Evolutionary conservation across 2,329 filamentous ascomycete species (phyloP).

Genomic region (Microcera coccophila): DNA sequence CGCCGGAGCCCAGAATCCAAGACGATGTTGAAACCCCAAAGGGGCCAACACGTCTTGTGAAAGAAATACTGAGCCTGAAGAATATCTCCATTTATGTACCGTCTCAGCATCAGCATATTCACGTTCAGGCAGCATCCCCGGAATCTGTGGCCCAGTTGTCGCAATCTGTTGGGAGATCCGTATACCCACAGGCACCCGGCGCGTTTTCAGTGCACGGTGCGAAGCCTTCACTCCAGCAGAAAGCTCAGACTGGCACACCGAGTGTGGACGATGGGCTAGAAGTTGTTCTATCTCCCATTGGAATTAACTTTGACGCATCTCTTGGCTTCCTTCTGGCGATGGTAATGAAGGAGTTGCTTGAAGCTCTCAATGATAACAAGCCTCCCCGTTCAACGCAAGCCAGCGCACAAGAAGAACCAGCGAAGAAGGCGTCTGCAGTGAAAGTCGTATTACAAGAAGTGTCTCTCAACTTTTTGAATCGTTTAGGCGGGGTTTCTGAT

Average conservation of each 20-base stretch:
- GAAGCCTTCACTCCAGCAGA: conserved; percentile 7
- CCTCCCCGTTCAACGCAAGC: conserved; percentile 2
- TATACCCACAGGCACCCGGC: conserved; percentile 54
- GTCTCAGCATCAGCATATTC: conserved; percentile 44
- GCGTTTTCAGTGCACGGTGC: conserved; percentile 52
- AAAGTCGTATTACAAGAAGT: conserved; percentile 47
- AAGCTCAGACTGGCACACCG: conserved; percentile 1
- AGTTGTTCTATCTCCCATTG: conserved; percentile 49
- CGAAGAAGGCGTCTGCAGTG: conserved; percentile 34
- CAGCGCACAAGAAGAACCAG: conserved; percentile 10
- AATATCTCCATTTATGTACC: conserved; percentile 54
- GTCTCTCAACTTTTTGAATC: conserved; percentile 54
- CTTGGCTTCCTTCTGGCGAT: conserved; percentile 53
- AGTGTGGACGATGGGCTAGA: conserved; percentile 38
- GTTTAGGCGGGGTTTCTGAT: conserved; percentile 50
- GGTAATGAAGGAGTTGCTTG: conserved; percentile 47
- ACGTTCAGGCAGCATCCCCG: conserved; percentile 30
- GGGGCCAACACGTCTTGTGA: conserved; percentile 52
- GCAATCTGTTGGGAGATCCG: conserved; percentile 35
- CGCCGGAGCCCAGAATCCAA: conserved; percentile 15
- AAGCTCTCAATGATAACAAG: conserved; percentile 37
- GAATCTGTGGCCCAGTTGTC: conserved; percentile 28
- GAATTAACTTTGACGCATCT: conserved; percentile 53
- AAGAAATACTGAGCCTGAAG: conserved; percentile 50
- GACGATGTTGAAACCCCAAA: conserved; percentile 49